Evolutionary conservation across 2,329 filamentous ascomycete genomes (phyloP).

Genomic region (Cercospora sp.): DNA sequence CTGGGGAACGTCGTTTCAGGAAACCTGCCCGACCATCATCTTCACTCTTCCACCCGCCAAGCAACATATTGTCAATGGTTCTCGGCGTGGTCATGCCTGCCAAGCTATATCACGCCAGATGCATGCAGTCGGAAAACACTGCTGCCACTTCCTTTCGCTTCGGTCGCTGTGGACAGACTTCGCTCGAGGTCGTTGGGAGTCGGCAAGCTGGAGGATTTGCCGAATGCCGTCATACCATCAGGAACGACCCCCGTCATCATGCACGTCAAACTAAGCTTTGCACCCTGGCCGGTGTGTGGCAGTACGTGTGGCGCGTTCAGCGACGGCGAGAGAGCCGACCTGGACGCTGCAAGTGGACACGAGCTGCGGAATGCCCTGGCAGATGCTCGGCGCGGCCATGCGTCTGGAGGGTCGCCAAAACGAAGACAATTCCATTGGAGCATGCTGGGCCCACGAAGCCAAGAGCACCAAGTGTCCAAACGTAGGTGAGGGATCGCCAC

Average conservation of each 20-base stretch:
- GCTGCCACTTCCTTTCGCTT: neutral
- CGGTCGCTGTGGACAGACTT: neutral
- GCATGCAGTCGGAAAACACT: neutral
- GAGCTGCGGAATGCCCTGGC: neutral
- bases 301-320: slow-evolving; percentile 4
- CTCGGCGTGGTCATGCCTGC: neutral
- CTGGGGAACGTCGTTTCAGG: neutral
- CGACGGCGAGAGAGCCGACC: neutral
- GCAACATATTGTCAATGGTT: neutral
- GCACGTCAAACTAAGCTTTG: slow-evolving; percentile 18
- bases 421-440: neutral
- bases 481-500: slow-evolving; percentile 22
- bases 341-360: neutral
- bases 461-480: slow-evolving; percentile 18
- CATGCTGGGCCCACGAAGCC: slow-evolving; percentile 10
- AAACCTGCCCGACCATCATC: neutral
- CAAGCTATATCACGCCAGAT: neutral
- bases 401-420: neutral
- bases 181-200: neutral
- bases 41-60: slow-evolving; percentile 2
- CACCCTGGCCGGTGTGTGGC: slow-evolving; percentile 5
- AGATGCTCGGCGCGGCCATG: slow-evolving; percentile 7
- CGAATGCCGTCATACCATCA: slow-evolving; percentile 6
- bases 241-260: neutral
- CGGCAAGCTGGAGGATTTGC: neutral